Percentiles rank a stretch among this genome's conserved stretches.
Evolutionary conservation across 306 rosid genomes (phyloP).

Genomic region (Prunus persica): Prunus_persica_NCBIv2 NC_034010.1:10788001-10788500

Average conservation of each 20-base stretch:
- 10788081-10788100: constrained; percentile 50
- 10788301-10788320: neutral
- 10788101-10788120: constrained; percentile 15
- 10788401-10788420: too few relatives aligned
- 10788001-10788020: constrained; percentile 5
- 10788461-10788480: too few relatives aligned
- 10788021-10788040: constrained; percentile 38
- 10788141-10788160: constrained; percentile 29
- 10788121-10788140: neutral
- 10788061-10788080: constrained; percentile 51
- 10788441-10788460: too few relatives aligned
- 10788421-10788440: too few relatives aligned
- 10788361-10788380: neutral
- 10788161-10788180: constrained; percentile 1
- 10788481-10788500: too few relatives aligned
- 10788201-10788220: neutral
- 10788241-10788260: too few relatives aligned
- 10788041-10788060: constrained; percentile 33
- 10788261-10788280: too few relatives aligned
- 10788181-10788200: constrained; percentile 13
- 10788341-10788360: neutral
- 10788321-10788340: neutral
- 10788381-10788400: neutral
- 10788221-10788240: too few relatives aligned
- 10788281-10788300: too few relatives aligned